A percentile compares a stretch with the other conserved stretches of the same genome.
Conservation (phyloP, 106 monocot species). For the Xerophyta viscosa region DNA sequence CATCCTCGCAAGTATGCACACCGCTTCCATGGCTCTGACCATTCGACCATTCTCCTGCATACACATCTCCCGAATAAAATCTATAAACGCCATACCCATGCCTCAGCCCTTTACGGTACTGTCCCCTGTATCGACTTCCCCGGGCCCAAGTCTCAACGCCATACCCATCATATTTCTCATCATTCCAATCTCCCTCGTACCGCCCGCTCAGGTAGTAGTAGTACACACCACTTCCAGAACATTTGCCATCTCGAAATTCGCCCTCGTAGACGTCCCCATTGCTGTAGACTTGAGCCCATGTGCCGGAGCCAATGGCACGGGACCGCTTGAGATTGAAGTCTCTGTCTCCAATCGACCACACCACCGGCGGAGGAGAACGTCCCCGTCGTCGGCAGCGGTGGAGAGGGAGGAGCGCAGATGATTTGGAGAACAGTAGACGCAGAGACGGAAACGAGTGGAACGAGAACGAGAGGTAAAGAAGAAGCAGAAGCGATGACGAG, state of each 20-base stretch:
- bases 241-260: slow-evolving; percentile 68
- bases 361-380: slow-evolving; percentile 26
- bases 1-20: slow-evolving; percentile 85
- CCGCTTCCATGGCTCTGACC: slow-evolving; percentile 97
- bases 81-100: slow-evolving; percentile 86
- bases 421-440: slow-evolving; percentile 15
- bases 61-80: slow-evolving; percentile 89
- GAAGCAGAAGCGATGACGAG: slow-evolving; percentile 29
- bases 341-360: slow-evolving; percentile 53
- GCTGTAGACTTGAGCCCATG: slow-evolving; percentile 63
- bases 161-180: slow-evolving; percentile 83
- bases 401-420: not conserved
- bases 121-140: slow-evolving; percentile 81
- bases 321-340: slow-evolving; percentile 1
- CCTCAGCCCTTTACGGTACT: slow-evolving; percentile 70
- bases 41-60: slow-evolving; percentile 86
- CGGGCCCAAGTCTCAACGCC: slow-evolving; percentile 96
- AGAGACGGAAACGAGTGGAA: slow-evolving; percentile 15
- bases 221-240: slow-evolving; percentile 89
- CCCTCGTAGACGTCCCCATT: slow-evolving; percentile 96
- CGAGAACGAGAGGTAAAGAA: slow-evolving; percentile 31
- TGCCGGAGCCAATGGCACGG: slow-evolving; percentile 24
- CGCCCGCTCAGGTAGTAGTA: slow-evolving; percentile 97
- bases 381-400: slow-evolving; percentile 17
- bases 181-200: slow-evolving; percentile 95